Evolutionary conservation across 2,329 filamentous ascomycete species (phyloP).

Genomic region (Lachnellula suecica): DNA sequence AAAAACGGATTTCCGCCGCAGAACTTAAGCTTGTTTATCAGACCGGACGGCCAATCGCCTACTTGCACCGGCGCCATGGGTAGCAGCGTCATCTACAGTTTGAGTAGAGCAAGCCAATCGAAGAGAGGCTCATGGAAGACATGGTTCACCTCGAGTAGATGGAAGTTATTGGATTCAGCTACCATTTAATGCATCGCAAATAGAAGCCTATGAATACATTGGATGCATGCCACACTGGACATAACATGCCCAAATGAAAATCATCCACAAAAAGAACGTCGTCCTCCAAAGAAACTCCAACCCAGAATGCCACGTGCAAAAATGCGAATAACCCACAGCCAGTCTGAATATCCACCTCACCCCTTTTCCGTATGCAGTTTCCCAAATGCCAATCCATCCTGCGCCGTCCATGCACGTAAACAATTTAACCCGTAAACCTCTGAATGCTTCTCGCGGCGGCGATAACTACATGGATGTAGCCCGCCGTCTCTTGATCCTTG

Average conservation of each 20-base stretch:
- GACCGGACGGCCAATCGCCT: not conserved
- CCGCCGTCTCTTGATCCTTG: conserved; percentile 41
- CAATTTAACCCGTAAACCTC: not conserved
- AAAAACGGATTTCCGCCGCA: not conserved
- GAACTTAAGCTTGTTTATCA: not conserved
- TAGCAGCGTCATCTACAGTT: not conserved
- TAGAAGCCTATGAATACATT: conserved; percentile 10
- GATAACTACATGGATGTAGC: conserved; percentile 36
- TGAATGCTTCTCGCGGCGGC: not conserved
- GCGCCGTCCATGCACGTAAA: not conserved
- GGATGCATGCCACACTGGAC: not conserved
- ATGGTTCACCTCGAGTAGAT: not conserved
- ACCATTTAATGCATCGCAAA: conserved; percentile 5
- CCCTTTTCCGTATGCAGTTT: not conserved
- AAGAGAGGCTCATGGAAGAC: not conserved
- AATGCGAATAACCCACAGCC: not conserved
- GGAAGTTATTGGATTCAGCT: not conserved
- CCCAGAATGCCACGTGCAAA: not conserved
- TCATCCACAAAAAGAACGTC: not conserved
- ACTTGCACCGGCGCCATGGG: not conserved
- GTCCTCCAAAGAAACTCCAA: not conserved
- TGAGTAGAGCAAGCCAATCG: not conserved
- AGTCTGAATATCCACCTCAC: conserved; percentile 7
- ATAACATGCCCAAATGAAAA: not conserved
- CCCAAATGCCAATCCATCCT: not conserved